A percentile compares a stretch with the other conserved stretches of the same genome.
phyloP scores from a whole-genome alignment of 78 protist species.

The Bigelowiella natans region DNA sequence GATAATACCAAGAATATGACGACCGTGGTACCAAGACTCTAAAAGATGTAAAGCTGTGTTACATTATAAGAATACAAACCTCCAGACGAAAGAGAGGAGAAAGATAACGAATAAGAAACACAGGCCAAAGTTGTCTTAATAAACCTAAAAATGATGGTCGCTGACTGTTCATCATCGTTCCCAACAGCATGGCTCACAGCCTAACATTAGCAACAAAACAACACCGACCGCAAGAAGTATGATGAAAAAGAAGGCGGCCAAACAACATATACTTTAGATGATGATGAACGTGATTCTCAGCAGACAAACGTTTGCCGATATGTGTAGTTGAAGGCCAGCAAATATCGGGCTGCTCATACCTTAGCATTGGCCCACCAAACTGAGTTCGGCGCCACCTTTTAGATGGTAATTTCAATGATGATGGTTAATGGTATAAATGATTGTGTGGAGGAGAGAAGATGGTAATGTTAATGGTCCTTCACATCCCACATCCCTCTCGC shows the following conservation, averaged over 20 bases:
- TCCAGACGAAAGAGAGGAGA: background rate
- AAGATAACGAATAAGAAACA: background rate
- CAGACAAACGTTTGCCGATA: no score
- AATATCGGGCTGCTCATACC: no score
- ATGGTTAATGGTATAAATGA: background rate
- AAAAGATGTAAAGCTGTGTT: background rate
- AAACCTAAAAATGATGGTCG: background rate
- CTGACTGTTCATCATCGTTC: background rate
- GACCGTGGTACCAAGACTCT: background rate
- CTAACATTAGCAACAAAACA: no score
- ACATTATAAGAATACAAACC: background rate
- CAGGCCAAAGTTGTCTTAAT: background rate
- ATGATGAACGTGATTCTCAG: no score
- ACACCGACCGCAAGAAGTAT: no score
- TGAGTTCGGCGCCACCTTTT: background rate
- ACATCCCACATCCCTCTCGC: no score
- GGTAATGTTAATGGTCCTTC: no score
- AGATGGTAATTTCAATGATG: background rate
- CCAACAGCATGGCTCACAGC: background rate
- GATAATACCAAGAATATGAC: background rate
- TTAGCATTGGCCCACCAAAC: background rate
- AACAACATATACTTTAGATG: no score
- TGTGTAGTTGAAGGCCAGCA: no score
- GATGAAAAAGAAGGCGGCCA: no score
- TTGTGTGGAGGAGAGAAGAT: background rate